A percentile compares a stretch with the other conserved stretches of the same genome.
phyloP scores from a whole-genome alignment of 371 early-diverging fungal genomes.

The Mucor lusitanicus region DNA sequence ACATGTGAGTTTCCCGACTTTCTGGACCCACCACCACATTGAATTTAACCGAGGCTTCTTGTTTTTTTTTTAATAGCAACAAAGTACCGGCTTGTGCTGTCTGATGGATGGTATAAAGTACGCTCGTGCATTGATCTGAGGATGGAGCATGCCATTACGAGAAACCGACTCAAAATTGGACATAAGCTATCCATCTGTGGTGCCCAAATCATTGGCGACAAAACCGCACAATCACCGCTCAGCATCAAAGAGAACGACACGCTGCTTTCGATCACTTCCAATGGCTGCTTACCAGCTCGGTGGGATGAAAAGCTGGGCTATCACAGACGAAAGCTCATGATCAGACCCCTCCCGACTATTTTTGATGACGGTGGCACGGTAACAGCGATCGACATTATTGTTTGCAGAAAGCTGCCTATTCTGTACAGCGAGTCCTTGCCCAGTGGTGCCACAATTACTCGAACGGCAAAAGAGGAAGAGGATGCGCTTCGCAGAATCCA shows the following conservation, averaged over 20 bases:
- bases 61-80: constrained; percentile 6
- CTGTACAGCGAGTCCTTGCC: constrained; percentile 56
- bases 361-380: constrained; percentile 70
- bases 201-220: constrained; percentile 57
- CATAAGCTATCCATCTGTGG: constrained; percentile 68
- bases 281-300: constrained; percentile 60
- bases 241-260: constrained; percentile 11
- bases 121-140: constrained; percentile 57
- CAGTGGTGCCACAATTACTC: constrained; percentile 47
- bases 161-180: constrained; percentile 58
- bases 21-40: not conserved
- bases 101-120: constrained; percentile 84
- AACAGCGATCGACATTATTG: constrained; percentile 67
- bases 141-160: constrained; percentile 49
- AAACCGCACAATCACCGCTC: constrained; percentile 39
- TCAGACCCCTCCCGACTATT: constrained; percentile 43
- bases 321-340: constrained; percentile 40
- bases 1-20: constrained; percentile 14
- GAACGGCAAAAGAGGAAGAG: constrained; percentile 65
- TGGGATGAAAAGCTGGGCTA: constrained; percentile 79
- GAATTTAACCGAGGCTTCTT: not conserved
- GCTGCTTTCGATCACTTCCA: constrained; percentile 52
- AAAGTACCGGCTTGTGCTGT: constrained; percentile 48
- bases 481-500: constrained; percentile 33
- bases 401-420: constrained; percentile 67